These are phyloP conservation scores for Ceratocystis colombiana DNA, from an alignment of 2,329 filamentous ascomycete species.

Conservation along the genomic window DNA sequence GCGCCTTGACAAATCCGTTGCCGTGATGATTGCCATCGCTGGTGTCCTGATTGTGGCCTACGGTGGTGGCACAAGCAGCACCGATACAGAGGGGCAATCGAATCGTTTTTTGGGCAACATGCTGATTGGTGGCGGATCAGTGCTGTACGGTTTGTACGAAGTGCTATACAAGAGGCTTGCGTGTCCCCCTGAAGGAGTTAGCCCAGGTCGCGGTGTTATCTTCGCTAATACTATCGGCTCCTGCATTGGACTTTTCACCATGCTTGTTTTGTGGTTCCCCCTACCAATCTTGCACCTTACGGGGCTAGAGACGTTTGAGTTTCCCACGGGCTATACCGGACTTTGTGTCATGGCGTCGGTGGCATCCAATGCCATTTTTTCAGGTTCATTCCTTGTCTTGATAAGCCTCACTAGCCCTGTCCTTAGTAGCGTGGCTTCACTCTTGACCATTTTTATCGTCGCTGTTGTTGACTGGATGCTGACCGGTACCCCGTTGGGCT, in stretches of 20 bases:
- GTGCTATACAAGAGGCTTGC: constrained; percentile 90
- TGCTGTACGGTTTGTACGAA: constrained; percentile 94
- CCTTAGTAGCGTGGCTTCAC: constrained; percentile 78
- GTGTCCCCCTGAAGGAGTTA: constrained; percentile 83
- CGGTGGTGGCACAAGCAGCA: constrained; percentile 49
- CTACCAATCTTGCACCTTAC: constrained; percentile 70
- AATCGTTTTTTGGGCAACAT: constrained; percentile 75
- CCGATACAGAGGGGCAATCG: constrained; percentile 38
- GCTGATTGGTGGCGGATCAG: constrained; percentile 79
- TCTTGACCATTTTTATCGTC: constrained; percentile 94
- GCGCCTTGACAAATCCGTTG: constrained; percentile 71
- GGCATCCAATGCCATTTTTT: constrained; percentile 81
- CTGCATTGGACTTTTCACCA: constrained; percentile 75
- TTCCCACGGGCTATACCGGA: constrained; percentile 68
- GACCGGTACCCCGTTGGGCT: constrained; percentile 64
- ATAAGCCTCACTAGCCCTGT: constrained; percentile 91
- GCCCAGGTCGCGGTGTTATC: constrained; percentile 78
- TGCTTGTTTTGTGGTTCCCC: constrained; percentile 83
- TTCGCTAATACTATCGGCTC: constrained; percentile 91
- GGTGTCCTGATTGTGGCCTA: constrained; percentile 95
- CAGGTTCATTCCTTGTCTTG: constrained; percentile 82
- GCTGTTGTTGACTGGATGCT: constrained; percentile 82
- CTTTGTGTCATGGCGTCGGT: constrained; percentile 73
- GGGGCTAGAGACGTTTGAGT: constrained; percentile 70
- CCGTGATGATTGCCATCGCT: constrained; percentile 74